Percentiles rank a stretch among this genome's conserved stretches.
These are phyloP conservation scores for Heliamphora pulchella DNA, from an alignment of 179 eudicot genomes.

Conservation along the genomic window DNA sequence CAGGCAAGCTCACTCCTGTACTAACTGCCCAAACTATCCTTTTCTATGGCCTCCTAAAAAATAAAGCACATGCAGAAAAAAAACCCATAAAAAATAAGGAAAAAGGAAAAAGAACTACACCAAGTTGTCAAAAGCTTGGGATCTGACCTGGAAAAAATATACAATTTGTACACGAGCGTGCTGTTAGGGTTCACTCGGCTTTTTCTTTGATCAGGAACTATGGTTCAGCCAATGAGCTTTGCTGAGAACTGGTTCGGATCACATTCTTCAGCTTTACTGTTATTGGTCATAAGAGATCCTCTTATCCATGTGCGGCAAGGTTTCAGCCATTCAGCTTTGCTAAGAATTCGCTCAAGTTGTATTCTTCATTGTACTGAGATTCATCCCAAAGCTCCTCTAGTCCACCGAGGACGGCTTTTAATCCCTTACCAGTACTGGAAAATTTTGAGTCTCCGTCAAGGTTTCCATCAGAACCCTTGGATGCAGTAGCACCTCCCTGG, in stretches of 20 bases:
- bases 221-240: background rate
- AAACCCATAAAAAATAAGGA: background rate
- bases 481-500: conserved; percentile 39
- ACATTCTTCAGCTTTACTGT: background rate
- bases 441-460: conserved; percentile 43
- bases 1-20: background rate
- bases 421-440: conserved; percentile 66
- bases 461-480: conserved; percentile 38
- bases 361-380: conserved; percentile 93
- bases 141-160: conserved; percentile 4
- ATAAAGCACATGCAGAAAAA: background rate
- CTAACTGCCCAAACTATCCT: conserved; percentile 5
- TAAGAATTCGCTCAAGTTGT: conserved; percentile 73
- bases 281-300: background rate
- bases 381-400: conserved; percentile 99
- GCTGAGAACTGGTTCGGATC: background rate
- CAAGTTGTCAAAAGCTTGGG: conserved; percentile 16
- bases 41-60: conserved; percentile 10
- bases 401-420: conserved; percentile 84
- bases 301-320: background rate
- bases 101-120: conserved; percentile 3
- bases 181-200: conserved; percentile 5
- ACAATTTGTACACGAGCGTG: conserved; percentile 15
- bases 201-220: background rate
- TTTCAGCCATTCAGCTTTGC: conserved; percentile 78